Evolutionary conservation across 768 basidiomycete species (phyloP), one percentile per base, ranked within the genome.

Genomic region (Mycena rosella): DNA sequence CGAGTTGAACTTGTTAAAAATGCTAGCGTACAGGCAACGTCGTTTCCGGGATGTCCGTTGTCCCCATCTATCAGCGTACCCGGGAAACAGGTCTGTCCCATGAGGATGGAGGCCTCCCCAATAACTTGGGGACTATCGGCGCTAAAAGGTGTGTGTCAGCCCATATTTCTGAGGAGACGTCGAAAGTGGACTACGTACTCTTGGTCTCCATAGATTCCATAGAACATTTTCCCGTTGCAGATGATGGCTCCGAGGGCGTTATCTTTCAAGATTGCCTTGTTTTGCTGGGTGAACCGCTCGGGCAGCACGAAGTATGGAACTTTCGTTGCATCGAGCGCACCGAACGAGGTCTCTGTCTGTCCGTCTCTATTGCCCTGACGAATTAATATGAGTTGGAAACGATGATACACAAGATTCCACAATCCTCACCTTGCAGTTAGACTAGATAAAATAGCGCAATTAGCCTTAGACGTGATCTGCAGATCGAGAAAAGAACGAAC

Each of bases 171-270:
- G 14, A 24, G 20, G 14, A 44, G 17, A 18, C 9, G 13, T 4
- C n/a, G 5, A 42, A 44, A 3, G n/a, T n/a, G 5, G 24, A 38
- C 42, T 51, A 56, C 72, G 2, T 27, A 76, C 75, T 76, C 68
- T 51, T 69, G 68, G 47, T 76, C 76, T 14, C 74, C 76, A 27
- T 73, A 73, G 26, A 76, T 76, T 13, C 70, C 74, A 45, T 76
- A 76, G n/a, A 73, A 73, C 74, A 76, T 76, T 56, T 75, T 72
- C 8, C 60, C 67, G 26, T 65, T 63, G 47, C 75, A 76, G 14
- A 76, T 73, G 34, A 76, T 72, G 3, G 74, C 74, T 11, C 73
- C 74, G 5, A 76, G 66, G 18, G 74, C 73, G 73, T 75, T 74
- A 49, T 51, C 34, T 22, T 57, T 66, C 36, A 73, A 27, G 36